Evolutionary conservation across 2,329 filamentous ascomycete species (phyloP), one percentile per base, ranked within the genome.

Genomic region (Trichoderma sp.): DNA sequence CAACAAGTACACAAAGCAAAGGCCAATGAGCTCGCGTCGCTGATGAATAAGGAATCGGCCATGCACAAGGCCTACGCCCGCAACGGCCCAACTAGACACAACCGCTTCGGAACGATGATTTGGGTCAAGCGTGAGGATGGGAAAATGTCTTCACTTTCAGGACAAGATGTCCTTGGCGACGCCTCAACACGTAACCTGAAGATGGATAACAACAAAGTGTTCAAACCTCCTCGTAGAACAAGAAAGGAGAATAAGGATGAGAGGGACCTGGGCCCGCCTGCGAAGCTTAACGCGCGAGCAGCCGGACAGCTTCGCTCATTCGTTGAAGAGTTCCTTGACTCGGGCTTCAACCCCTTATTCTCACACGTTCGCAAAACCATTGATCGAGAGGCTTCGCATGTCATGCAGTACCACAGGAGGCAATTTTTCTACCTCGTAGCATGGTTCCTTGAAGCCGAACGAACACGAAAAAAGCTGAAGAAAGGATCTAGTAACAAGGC

Each of bases 41-140:
- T 97, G 77, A 89, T 98, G 80, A 89, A 88, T 68, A 94, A 96
- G 77, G 96, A 99, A 81, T 90, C 91, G 2, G 88, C 91, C n/a
- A 93, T 97, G 90, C 86, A 93, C 69, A 90, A 91, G 76, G 88
- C 91, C 63, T 92, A 94, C 76, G 91, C 92, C 68, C 91, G 90
- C 75, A 91, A 91, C 78, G 93, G 92, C 3, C 93, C 95, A 0
- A 95, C 94, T 3, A 87, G 96, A 62, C 96, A 99, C 81, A 97
- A 95, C 76, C 89, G 96, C 39, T 99, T 98, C 77, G 96, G 96
- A 3, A 97, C 95, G 12, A 98, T 98, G 93, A 90, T 98, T 39
- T 98, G 95, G 95, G 90, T 99, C 47, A 94, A 97, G 82, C 87
- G 95, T 70, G 92, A 94, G 63, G 92, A 95, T 75, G 90, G 92